Base-by-base conservation (phyloP, 495 filamentous ascomycete species). In the Penicillium soppii region DNA sequence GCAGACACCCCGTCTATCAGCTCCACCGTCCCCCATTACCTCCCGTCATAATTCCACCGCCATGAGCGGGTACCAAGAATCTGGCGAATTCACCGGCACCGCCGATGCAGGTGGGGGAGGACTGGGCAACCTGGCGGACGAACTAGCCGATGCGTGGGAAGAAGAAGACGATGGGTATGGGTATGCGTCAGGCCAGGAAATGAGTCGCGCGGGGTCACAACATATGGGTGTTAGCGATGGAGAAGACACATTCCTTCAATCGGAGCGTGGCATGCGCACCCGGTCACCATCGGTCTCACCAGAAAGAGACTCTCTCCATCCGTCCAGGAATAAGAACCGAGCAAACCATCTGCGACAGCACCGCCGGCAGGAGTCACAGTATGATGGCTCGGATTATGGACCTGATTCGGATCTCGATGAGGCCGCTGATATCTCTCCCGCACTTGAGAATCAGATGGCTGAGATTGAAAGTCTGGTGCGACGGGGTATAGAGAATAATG, bases 101-200 rank as follows among this genome's bases (percentile, higher is more conserved):
- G 62, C 65, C 50, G 75, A 63, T 20, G 58, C 53, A 53, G 71
- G 64, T 17, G 84, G 83, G 0, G 60, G 57, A 26, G 89, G 89
- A 1, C 69, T 94, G 16, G 91, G 90, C 27, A 95, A 88, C 54
- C 71, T 97, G 15, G 90, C 91, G 10, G 91, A 95, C 56, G 89
- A 94, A 58, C 70, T 70, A 62, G 80, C 75, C 13, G 79, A 80
- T 54, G 79, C 74, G 15, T 78, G 77, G 73, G 85, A 82, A 48
- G 77, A 83, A 38, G 84, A 85, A 36, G 85, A 85, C 7, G 78
- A 73, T 52, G 66, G 71, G 21, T 70, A 77, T 47, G 71, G 65
- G 41, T 66, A 72, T 50, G 62, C 57, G 19, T 77, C 75, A 0
- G 71, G 71, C 9, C 66, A 76, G 54, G 71, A 75, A 39, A 66